Evolutionary conservation across 805 yeast species (phyloP).

Genomic region (Hanseniaspora thailandica): DNA sequence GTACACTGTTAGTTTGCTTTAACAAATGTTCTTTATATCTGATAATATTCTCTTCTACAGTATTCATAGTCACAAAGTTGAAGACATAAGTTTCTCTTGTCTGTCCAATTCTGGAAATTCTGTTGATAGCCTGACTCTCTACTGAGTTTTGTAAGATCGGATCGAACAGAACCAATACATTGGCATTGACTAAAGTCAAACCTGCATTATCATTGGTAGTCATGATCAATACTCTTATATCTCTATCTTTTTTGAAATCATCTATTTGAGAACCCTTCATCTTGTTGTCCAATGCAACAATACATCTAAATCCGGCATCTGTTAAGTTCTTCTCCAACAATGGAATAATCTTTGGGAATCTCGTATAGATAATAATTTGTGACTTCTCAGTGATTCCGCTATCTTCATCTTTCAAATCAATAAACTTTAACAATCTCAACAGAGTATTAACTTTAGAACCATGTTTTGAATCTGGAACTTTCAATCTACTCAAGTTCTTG

Average conservation of each 20-base stretch:
- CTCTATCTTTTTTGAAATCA: conserved; percentile 46
- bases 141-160: conserved; percentile 80
- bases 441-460: conserved; percentile 85
- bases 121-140: conserved; percentile 82
- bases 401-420: conserved; percentile 40
- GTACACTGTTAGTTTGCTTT: not conserved
- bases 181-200: conserved; percentile 78
- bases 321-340: conserved; percentile 53
- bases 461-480: conserved; percentile 36
- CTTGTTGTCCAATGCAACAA: conserved; percentile 17
- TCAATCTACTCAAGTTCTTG: conserved; percentile 18
- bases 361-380: conserved; percentile 81
- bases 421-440: conserved; percentile 55
- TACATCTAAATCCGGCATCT: conserved; percentile 28
- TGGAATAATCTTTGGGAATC: conserved; percentile 48
- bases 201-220: conserved; percentile 89
- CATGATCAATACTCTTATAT: conserved; percentile 70
- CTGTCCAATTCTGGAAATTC: conserved; percentile 91
- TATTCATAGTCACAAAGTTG: conserved; percentile 73
- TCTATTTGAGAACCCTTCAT: conserved; percentile 27
- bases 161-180: conserved; percentile 83
- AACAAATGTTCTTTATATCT: conserved; percentile 26
- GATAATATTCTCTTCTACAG: conserved; percentile 83
- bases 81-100: conserved; percentile 70
- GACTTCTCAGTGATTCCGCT: conserved; percentile 28